Evolutionary conservation across 2,329 filamentous ascomycete genomes (phyloP).

Genomic region (Fusarium buharicum): DNA sequence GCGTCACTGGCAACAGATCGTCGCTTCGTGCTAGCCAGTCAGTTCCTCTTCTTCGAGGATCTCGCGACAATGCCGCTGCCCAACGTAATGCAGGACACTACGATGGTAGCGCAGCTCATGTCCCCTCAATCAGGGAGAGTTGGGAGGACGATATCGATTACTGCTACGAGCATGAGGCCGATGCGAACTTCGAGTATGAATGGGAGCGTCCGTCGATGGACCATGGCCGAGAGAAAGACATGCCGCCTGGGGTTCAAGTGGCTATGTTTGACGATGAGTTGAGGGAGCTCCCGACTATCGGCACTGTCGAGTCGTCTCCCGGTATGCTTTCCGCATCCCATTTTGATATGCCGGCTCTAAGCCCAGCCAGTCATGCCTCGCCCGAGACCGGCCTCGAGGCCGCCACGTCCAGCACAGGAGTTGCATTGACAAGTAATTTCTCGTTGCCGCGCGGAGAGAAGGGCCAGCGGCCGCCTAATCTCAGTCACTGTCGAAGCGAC

Average conservation of each 20-base stretch:
- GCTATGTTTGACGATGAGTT: constrained; percentile 43
- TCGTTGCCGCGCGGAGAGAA: constrained; percentile 60
- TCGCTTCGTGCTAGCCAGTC: constrained; percentile 67
- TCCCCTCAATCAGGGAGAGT: constrained; percentile 55
- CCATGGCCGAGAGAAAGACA: constrained; percentile 41
- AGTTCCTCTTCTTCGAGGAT: constrained; percentile 63
- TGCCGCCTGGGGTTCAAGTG: constrained; percentile 39
- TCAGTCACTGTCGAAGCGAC: constrained; percentile 53
- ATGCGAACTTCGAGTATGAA: constrained; percentile 73
- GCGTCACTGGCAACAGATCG: constrained; percentile 59
- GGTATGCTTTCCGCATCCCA: constrained; percentile 44
- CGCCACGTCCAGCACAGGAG: constrained; percentile 54
- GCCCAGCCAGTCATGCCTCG: constrained; percentile 61
- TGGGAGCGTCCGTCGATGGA: constrained; percentile 70
- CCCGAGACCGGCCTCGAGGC: constrained; percentile 55
- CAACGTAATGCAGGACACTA: constrained; percentile 44
- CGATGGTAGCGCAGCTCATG: constrained; percentile 42
- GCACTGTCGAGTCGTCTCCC: constrained; percentile 40
- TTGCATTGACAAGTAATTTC: constrained; percentile 60
- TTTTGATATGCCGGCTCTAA: constrained; percentile 60
- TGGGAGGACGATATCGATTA: constrained; percentile 79
- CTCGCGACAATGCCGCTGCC: constrained; percentile 54
- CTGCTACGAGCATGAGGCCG: constrained; percentile 74
- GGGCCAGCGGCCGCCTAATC: constrained; percentile 41
- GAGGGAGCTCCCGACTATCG: constrained; percentile 31